Evolutionary conservation across 139 green algal species (phyloP).

Genomic region (Trebouxia sp.): DNA sequence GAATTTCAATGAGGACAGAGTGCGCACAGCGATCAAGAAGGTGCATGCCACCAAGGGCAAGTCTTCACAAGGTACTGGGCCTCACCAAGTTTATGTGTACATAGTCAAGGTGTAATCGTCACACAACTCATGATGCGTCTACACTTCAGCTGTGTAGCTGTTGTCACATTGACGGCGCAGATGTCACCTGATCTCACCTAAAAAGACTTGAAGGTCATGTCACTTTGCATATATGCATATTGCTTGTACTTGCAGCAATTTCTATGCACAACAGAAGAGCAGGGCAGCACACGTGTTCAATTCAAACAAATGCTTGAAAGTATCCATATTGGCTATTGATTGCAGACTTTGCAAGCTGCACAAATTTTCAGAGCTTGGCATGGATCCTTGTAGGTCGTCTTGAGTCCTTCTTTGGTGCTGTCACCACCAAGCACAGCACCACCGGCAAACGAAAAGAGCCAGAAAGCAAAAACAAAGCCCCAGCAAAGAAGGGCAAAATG

Average conservation of each 20-base stretch:
- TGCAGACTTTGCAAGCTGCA: background rate
- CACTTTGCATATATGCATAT: no score
- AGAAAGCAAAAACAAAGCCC: conserved; percentile 10
- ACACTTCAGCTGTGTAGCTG: conserved; percentile 1
- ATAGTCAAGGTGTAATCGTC: background rate
- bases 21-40: conserved; percentile 66
- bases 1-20: conserved; percentile 89
- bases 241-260: no score
- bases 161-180: background rate
- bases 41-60: conserved; percentile 75
- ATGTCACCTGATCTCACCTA: background rate
- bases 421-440: conserved; percentile 46
- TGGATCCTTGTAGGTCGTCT: conserved; percentile 57
- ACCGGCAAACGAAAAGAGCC: conserved; percentile 55
- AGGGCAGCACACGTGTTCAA: background rate
- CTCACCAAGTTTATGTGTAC: no score
- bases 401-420: conserved; percentile 85
- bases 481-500: conserved; percentile 34
- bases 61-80: conserved; percentile 62
- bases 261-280: background rate
- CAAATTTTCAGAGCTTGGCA: background rate
- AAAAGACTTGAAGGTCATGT: no score
- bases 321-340: background rate
- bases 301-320: background rate
- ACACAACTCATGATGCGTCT: no score